A percentile compares a stretch with the other conserved stretches of the same genome.
Evolutionary conservation across 1,284 basidiomycete genomes (phyloP).

Genomic region (Hemileia vastatrix): DNA sequence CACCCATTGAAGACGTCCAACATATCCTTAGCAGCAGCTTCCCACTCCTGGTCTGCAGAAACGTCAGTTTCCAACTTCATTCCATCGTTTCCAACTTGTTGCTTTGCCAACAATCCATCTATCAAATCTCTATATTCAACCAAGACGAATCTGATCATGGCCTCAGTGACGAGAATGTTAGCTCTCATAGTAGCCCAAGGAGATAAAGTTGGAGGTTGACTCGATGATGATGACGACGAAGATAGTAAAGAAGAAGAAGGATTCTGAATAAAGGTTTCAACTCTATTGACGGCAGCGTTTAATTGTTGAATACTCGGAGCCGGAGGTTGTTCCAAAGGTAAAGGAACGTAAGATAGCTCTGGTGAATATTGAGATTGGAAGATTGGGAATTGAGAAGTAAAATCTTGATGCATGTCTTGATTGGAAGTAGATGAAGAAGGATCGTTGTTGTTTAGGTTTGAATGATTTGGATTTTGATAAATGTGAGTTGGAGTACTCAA

Average conservation of each 20-base stretch:
- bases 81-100: constrained; percentile 11
- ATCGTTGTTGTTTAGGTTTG: too few relatives aligned
- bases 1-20: constrained; percentile 25
- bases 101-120: constrained; percentile 19
- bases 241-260: constrained; percentile 23
- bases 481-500: too few relatives aligned
- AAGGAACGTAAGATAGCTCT: too few relatives aligned
- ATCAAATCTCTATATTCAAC: constrained; percentile 30
- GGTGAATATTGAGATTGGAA: too few relatives aligned
- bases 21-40: constrained; percentile 28
- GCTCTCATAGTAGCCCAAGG: constrained; percentile 34
- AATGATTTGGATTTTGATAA: too few relatives aligned
- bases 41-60: constrained; percentile 19
- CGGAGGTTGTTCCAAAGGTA: too few relatives aligned
- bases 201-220: constrained; percentile 23
- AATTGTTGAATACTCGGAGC: constrained; percentile 8
- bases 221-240: neutral
- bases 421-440: too few relatives aligned
- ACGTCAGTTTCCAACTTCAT: constrained; percentile 7
- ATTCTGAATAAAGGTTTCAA: constrained; percentile 26
- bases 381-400: too few relatives aligned
- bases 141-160: constrained; percentile 30
- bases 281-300: constrained; percentile 22
- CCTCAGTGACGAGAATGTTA: constrained; percentile 33
- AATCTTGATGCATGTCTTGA: too few relatives aligned